Evolutionary conservation across 2,329 filamentous ascomycete species (phyloP).

Genomic region (Penicillium concentricum): DNA sequence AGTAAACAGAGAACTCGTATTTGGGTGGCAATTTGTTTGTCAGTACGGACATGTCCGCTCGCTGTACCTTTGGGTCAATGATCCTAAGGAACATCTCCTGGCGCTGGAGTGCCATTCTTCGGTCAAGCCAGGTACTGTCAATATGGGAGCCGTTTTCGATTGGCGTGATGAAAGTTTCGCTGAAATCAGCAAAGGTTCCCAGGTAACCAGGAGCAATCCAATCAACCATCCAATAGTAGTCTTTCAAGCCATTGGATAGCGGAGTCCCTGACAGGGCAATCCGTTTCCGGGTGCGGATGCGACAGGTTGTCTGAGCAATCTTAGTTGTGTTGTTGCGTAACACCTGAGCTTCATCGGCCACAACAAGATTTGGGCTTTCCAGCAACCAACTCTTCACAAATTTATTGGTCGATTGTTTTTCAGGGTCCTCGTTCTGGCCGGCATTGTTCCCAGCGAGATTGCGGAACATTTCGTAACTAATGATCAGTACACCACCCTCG

Average conservation of each 20-base stretch:
- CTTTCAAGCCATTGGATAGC: constrained; percentile 76
- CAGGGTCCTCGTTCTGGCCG: constrained; percentile 32
- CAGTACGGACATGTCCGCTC: constrained; percentile 68
- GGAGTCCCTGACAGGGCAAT: constrained; percentile 87
- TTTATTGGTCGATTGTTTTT: constrained; percentile 23
- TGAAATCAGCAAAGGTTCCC: constrained; percentile 67
- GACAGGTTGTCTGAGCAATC: constrained; percentile 54
- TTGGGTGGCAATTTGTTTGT: constrained; percentile 69
- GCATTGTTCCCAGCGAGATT: background rate
- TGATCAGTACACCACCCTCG: constrained; percentile 69
- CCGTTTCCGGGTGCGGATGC: constrained; percentile 66
- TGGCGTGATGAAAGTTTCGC: constrained; percentile 65
- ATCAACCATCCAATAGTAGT: constrained; percentile 84
- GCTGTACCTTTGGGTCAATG: constrained; percentile 74
- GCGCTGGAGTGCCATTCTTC: constrained; percentile 62
- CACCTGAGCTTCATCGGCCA: constrained; percentile 82
- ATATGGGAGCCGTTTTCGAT: constrained; percentile 70
- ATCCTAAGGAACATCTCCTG: constrained; percentile 69
- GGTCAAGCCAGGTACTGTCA: constrained; percentile 60
- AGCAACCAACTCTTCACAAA: constrained; percentile 53
- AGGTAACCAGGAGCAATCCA: constrained; percentile 82
- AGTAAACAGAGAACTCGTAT: constrained; percentile 74
- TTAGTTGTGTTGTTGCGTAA: constrained; percentile 66
- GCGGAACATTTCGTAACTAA: constrained; percentile 71
- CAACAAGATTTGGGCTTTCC: constrained; percentile 65